Base-by-base conservation (phyloP, 2,329 filamentous ascomycete species). In the Pseudogymnoascus sp. region DNA sequence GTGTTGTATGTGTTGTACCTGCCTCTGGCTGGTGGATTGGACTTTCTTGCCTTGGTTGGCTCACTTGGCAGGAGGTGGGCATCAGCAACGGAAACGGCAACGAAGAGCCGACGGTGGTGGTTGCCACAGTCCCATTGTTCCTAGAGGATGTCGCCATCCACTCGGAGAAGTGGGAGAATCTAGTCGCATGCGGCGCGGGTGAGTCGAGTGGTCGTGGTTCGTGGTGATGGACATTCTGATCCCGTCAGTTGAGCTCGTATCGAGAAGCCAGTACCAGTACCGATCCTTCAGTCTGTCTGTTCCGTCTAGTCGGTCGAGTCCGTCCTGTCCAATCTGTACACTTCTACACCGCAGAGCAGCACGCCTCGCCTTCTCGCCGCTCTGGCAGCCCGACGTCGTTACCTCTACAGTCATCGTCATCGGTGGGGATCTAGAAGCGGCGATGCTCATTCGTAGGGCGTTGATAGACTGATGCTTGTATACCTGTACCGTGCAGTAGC, bases 41-140 rank as follows among this genome's bases (percentile, higher is more conserved):
- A 1, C 24, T 7, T 16, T 10, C 47, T 31, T 53, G 24, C 47
- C 47, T 53, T 53, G 26, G 7, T 50, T n/a, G 24, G 13, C 6
- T 26, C 21, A 53, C 47, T 53, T 53, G 26, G 47, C 26, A 31
- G 47, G 44, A n/a, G 13, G 24, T 50, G 44, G 24, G 26, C 47
- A 31, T n/a, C 47, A 53, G 24, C 26, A 53, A 53, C 47, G 47
- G 47, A 53, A 53, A 53, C 26, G 47, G 47, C 47, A 53, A 53
- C 26, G 14, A 8, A 53, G 26, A 31, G 47, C 47, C 26, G 47
- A 53, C n/a, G 26, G 47, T 50, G 44, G 44, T 50, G 24, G 44
- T 47, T 53, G 47, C 47, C 47, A 53, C 24, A 31, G 26, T 53
- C 14, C 3, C 13, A n/a, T 53, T 4, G 24, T 26, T 53, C 31